Evolutionary conservation across 495 filamentous ascomycete genomes (phyloP), one percentile per base, ranked within the genome.

Genomic region (Penicillium egyptiacum): DNA sequence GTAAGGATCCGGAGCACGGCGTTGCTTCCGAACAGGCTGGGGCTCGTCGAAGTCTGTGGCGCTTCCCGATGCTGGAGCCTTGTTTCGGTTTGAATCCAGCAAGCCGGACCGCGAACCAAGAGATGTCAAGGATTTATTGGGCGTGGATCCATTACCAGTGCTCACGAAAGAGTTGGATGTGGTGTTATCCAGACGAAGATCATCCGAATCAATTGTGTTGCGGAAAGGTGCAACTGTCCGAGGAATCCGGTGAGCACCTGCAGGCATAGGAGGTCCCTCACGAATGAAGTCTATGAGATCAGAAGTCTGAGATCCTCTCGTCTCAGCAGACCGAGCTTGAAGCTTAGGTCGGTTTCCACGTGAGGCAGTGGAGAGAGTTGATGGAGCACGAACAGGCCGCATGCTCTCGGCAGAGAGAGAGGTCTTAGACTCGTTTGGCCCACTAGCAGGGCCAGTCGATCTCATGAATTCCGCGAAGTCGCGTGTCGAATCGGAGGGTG

Each of bases 241-340:
- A 30, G 91, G 87, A 60, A 92, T 92, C 30, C 89, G 83, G 47
- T 82, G 89, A 51, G 78, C 67, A 26, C 77, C 76, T 10, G 65
- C 76, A 7, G 66, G 67, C 50, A 71, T 76, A 0, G 86, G 83
- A 8, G 93, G 87, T 1, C 93, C 89, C 70, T 89, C 85, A 47
- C 92, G 86, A 51, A 98, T 92, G 73, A 98, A 98, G 64, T 98
- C 91, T 50, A 96, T 95, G 39, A 98, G 73, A 57, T 96, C 94
- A 3, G 87, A 86, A 45, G 85, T 96, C 61, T 85, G 82, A 45
- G 85, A 84, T 41, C 79, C 81, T 26, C 75, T 75, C 23, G 82
- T 78, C 28, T 80, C 75, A n/a, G 91, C 82, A 58, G 86, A 82
- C 17, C 92, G 87, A 57, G 91, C 86, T 72, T 91, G 83, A 45